A percentile compares a stretch with the other conserved stretches of the same genome.
These are phyloP conservation scores for Westerdykella sp. DNA, from an alignment of 2,329 filamentous ascomycete species.

Conservation along the genomic window DNA sequence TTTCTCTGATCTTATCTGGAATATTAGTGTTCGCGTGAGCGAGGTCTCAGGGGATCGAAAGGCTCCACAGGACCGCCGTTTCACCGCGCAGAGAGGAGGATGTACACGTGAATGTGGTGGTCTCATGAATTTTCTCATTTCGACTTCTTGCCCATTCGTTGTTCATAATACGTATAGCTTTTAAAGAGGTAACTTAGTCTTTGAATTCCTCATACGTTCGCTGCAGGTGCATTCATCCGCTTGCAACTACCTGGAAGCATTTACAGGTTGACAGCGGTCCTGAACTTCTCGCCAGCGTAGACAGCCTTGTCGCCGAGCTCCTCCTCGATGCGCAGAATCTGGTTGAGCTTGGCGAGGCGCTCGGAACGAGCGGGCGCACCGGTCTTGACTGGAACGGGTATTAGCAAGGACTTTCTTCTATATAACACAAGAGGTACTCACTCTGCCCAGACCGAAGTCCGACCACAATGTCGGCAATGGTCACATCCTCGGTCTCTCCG, in stretches of 20 bases:
- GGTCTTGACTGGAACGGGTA: conserved; percentile 49
- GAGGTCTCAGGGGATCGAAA: too few species aligned
- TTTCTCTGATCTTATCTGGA: too few species aligned
- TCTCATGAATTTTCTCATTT: too few species aligned
- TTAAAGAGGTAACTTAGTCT: neutral
- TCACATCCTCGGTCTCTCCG: conserved; percentile 99
- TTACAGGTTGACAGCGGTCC: conserved; percentile 72
- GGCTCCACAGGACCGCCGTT: too few species aligned
- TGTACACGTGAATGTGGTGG: too few species aligned
- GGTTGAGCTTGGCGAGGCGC: conserved; percentile 99
- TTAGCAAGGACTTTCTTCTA: neutral
- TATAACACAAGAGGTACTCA: conserved; percentile 27
- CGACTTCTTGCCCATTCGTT: neutral
- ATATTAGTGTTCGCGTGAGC: too few species aligned
- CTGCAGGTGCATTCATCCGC: neutral
- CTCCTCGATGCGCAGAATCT: conserved; percentile 99
- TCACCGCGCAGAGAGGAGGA: too few species aligned
- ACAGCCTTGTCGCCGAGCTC: conserved; percentile 88
- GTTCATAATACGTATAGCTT: neutral
- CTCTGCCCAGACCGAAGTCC: conserved; percentile 96
- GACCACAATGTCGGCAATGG: conserved; percentile 95
- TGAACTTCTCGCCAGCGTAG: conserved; percentile 90
- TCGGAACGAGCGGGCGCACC: conserved; percentile 83
- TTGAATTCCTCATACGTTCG: neutral
- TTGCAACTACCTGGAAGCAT: neutral